phyloP scores from a whole-genome alignment of 495 filamentous ascomycete species.

The Aspergillus conjunctus region DNA sequence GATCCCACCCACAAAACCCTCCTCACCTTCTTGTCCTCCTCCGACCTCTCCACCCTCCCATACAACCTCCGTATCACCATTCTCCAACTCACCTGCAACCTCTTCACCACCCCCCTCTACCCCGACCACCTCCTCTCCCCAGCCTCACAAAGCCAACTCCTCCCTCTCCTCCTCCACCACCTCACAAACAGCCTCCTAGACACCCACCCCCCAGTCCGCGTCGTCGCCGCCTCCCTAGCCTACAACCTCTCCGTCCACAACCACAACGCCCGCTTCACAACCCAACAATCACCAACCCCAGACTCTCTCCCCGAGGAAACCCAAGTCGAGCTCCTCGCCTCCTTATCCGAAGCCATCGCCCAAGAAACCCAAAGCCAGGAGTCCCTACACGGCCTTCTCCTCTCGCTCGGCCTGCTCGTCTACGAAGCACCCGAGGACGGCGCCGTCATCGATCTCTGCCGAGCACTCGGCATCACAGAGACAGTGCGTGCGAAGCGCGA shows the following conservation, averaged over 20 bases:
- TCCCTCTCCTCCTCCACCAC: constrained; percentile 39
- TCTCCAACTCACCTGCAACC: constrained; percentile 64
- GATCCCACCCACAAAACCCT: constrained; percentile 66
- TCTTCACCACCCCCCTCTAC: constrained; percentile 59
- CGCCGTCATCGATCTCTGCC: constrained; percentile 72
- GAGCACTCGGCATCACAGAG: constrained; percentile 66
- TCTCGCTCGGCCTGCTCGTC: constrained; percentile 70
- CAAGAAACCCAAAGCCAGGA: constrained; percentile 69
- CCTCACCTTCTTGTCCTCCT: constrained; percentile 62
- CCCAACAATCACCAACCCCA: constrained; percentile 43
- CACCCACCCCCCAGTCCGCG: constrained; percentile 57
- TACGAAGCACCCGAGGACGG: constrained; percentile 71
- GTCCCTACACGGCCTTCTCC: constrained; percentile 68
- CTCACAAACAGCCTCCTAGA: constrained; percentile 59
- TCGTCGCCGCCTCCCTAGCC: constrained; percentile 77
- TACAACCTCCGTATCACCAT: constrained; percentile 85
- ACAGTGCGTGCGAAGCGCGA: constrained; percentile 57
- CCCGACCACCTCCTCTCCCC: constrained; percentile 41
- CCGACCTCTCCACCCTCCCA: constrained; percentile 55
- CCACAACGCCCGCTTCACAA: constrained; percentile 59
- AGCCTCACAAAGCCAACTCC: neutral
- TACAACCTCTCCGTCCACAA: constrained; percentile 79
- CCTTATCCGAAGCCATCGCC: constrained; percentile 72
- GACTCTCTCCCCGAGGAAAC: constrained; percentile 58
- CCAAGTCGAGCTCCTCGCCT: constrained; percentile 77